Base-by-base conservation (phyloP, 2,329 filamentous ascomycete genomes). In the Botrytis hyacinthi region DNA sequence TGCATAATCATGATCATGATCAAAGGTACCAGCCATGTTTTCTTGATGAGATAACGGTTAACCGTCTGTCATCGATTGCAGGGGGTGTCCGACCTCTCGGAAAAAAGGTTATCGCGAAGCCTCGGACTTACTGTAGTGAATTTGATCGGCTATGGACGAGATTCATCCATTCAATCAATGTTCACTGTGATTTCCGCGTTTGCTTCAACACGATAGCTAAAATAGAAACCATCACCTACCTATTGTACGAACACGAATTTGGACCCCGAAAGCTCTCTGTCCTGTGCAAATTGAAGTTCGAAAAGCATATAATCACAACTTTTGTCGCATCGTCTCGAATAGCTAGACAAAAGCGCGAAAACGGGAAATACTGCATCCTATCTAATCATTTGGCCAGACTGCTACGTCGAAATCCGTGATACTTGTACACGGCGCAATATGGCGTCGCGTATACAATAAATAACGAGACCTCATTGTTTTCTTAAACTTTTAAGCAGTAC, bases 101-200 rank as follows among this genome's bases (percentile, higher is more conserved):
- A 68, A 68, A 68, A 68, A 68, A 57, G 54, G 35, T n/a, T 32
- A 42, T 57, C 35, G 35, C 48, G 26, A 14, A 68, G n/a, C 46
- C 51, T 54, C 14, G 51, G 29, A 29, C 51, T 54, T 57, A n/a
- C n/a, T n/a, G n/a, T n/a, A 18, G 16, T 57, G 35, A 54, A 57
- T 42, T 54, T 29, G n/a, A 32, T 57, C 22, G 51, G n/a, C 48
- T 68, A 22, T 42, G 35, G 66, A 7, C 48, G 22, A 57, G 32
- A 42, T 57, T 29, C 5, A 29, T 18, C 7, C 32, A 67, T 8
- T 35, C 22, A 57, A 57, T 16, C n/a, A n/a, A 35, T 20, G 40
- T 57, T 68, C 35, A 40, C 37, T 29, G 16, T 40, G 9, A 68
- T 29, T 32, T 29, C 37, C 16, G 51, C 16, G 29, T 48, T 48